Conservation (phyloP, 176 grass and related monocot species). For the Rhynchospora pubera region DNA sequence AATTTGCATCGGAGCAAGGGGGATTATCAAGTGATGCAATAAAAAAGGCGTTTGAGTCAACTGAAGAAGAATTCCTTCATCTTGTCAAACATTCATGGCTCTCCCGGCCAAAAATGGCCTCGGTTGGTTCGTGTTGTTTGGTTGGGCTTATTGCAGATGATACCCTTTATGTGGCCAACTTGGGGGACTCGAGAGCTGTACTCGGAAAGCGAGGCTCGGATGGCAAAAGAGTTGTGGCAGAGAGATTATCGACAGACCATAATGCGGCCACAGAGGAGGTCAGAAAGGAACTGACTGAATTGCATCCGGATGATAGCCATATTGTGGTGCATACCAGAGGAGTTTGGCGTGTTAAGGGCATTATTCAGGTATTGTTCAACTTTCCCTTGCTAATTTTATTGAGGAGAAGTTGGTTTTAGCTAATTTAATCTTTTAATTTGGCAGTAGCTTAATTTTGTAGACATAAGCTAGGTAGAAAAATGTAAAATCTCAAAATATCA, state of each 20-base stretch:
- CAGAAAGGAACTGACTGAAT: conserved; percentile 36
- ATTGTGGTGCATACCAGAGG: conserved; percentile 70
- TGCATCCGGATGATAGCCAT: conserved; percentile 68
- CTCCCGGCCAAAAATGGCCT: conserved; percentile 48
- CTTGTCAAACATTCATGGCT: conserved; percentile 50
- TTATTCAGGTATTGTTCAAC: conserved; percentile 57
- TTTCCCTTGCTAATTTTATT: neutral
- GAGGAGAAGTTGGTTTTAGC: neutral
- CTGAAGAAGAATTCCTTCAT: conserved; percentile 78
- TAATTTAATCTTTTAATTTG: neutral
- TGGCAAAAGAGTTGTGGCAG: conserved; percentile 38
- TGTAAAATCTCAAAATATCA: neutral
- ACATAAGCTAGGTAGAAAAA: neutral
- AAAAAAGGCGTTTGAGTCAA: conserved; percentile 48
- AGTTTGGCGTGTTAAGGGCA: conserved; percentile 78
- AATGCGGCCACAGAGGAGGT: conserved; percentile 62
- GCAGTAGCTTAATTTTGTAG: neutral
- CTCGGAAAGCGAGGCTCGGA: conserved; percentile 49
- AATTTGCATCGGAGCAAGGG: conserved; percentile 49
- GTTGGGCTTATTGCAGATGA: conserved; percentile 62
- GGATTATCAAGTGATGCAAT: conserved; percentile 66
- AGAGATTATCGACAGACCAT: conserved; percentile 61
- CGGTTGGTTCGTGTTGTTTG: conserved; percentile 85
- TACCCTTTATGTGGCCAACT: conserved; percentile 77
- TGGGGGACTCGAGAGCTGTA: conserved; percentile 76